Evolutionary conservation across 345 rosid species (phyloP), one percentile per base, ranked within the genome.

Genomic region (Eutrema yunnanense): DNA sequence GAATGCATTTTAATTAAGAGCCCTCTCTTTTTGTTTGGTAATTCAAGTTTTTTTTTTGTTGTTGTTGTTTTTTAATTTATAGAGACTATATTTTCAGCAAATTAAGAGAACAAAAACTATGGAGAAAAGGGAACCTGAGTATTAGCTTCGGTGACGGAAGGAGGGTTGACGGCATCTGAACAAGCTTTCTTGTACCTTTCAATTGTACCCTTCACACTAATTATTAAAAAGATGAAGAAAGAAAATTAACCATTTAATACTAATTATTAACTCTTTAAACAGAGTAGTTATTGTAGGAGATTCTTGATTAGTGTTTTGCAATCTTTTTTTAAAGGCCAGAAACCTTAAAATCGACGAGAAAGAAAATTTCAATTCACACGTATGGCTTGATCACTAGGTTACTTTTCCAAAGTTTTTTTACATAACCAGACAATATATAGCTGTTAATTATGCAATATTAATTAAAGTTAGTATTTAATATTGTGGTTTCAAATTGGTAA

Each of bases 131-230:
- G 13, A 78, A 86, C 98, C 99, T 92, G 99, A 78, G 92, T 89
- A 74, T 95, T 95, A 52, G 85, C 80, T 83, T 95, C 97, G 54
- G 92, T 73, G 64, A 87, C 82, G n/a, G 97, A 83, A 33, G 84
- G 86, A 22, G 90, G 86, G 52, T 72, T 84, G 11, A 87, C 67
- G 36, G 94, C 82, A 80, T 86, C 92, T 2, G 88, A 30, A 33
- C 82, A 77, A 46, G 90, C 88, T 82, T 88, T 92, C 83, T 87
- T 95, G 85, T 92, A 95, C 85, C 92, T 86, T 8, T 92, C 97
- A 36, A 95, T 95, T 37, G 99, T 88, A 51, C 85, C 84, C 74
- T 82, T 84, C 60, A 90, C 96, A 62, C 99, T 92, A 51, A 32
- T 32, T 4, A 5, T 16, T 16, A 32, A 30, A n/a, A 47, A 6